Evolutionary conservation across 495 filamentous ascomycete genomes (phyloP).

Genomic region (Parathielavia hyrcaniae): DNA sequence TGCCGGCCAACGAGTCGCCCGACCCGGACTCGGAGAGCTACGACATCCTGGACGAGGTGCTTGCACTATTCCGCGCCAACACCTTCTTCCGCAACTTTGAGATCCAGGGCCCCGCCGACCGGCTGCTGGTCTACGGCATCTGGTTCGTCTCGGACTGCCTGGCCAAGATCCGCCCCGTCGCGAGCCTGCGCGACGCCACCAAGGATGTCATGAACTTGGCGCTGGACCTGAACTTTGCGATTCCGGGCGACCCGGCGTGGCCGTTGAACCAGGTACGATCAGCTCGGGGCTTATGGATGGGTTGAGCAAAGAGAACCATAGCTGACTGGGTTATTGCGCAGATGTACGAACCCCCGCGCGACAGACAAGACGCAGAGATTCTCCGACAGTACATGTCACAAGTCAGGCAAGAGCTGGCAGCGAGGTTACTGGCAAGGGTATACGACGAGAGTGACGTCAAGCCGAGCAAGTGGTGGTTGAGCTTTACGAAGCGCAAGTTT

Average conservation of each 20-base stretch:
- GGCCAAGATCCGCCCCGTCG: conserved; percentile 66
- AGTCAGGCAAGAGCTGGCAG: conserved; percentile 83
- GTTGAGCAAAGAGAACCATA: not conserved
- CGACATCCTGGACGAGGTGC: conserved; percentile 89
- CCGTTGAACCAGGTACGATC: conserved; percentile 73
- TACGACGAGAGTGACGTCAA: conserved; percentile 75
- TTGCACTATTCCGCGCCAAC: conserved; percentile 92
- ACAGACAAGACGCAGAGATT: conserved; percentile 81
- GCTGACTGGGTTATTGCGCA: conserved; percentile 20
- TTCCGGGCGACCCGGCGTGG: conserved; percentile 91
- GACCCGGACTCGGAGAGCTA: conserved; percentile 82
- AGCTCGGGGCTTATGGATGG: not conserved
- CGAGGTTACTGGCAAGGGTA: conserved; percentile 71
- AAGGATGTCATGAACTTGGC: conserved; percentile 56
- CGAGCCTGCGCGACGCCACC: conserved; percentile 46
- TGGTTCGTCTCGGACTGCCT: conserved; percentile 87
- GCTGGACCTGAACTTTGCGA: conserved; percentile 79
- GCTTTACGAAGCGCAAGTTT: conserved; percentile 97
- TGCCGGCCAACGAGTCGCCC: conserved; percentile 64
- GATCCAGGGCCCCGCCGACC: conserved; percentile 93
- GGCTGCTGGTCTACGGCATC: conserved; percentile 93
- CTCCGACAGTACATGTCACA: conserved; percentile 83
- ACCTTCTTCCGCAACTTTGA: conserved; percentile 99
- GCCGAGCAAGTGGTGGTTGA: conserved; percentile 98
- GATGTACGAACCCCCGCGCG: conserved; percentile 63